phyloP scores from a whole-genome alignment of 805 yeast species.

The Aciculoconidium aculeatum region DNA sequence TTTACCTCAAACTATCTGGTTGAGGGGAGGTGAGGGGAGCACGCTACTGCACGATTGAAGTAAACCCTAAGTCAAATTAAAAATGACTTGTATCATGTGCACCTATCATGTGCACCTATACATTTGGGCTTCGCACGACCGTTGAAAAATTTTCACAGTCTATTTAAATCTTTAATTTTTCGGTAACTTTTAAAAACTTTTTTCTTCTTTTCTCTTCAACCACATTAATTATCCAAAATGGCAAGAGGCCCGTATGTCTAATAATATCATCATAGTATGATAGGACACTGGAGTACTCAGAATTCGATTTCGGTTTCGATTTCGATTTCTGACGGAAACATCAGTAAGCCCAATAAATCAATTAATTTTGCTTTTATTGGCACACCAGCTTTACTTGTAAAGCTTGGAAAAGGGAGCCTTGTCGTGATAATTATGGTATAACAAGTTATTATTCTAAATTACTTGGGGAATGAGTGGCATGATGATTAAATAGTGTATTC shows the following conservation, averaged over 20 bases:
- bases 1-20: too few relatives aligned
- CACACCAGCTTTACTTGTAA: slow-evolving; percentile 15
- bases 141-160: too few relatives aligned
- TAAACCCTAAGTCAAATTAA: too few relatives aligned
- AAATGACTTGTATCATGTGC: too few relatives aligned
- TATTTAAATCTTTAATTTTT: background rate
- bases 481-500: slow-evolving; percentile 11
- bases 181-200: slow-evolving; percentile 6
- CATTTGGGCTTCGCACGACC: too few relatives aligned
- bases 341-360: slow-evolving; percentile 11
- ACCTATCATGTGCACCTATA: too few relatives aligned
- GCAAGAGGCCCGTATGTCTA: slow-evolving; percentile 53
- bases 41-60: too few relatives aligned
- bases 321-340: slow-evolving; percentile 11
- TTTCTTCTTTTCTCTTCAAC: slow-evolving; percentile 7
- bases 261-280: slow-evolving; percentile 10
- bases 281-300: slow-evolving; percentile 17
- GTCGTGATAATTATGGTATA: slow-evolving; percentile 43
- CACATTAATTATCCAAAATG: slow-evolving; percentile 37
- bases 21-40: too few relatives aligned
- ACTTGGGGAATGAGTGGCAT: slow-evolving; percentile 9
- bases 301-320: too few relatives aligned
- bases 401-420: slow-evolving; percentile 45
- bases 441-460: too few relatives aligned
- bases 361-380: slow-evolving; percentile 10